Base-by-base conservation (phyloP, 768 basidiomycete species). In the Lactarius vividus region DNA sequence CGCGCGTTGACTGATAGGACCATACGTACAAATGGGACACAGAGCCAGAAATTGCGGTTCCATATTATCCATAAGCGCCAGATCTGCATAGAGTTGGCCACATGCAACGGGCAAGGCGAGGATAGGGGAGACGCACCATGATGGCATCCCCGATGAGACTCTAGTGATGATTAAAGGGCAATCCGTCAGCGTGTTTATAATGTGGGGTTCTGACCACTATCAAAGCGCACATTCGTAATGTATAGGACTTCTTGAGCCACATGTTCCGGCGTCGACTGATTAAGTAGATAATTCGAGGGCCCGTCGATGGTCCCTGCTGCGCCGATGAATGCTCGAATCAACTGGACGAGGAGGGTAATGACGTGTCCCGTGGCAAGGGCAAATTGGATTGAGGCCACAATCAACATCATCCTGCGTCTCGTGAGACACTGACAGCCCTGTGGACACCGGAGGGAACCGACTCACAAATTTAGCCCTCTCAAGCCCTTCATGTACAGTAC, bases 51-150 rank as follows among this genome's bases (percentile, higher is more conserved):
- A 20, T 64, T 67, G 13, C 66, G 66, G 33, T 23, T 2, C 66
- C 66, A 67, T 15, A 67, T 56, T 53, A 67, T n/a, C 65, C 63
- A 67, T 11, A 67, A 44, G 42, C 66, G 66, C 66, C 66, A 67
- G 20, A 67, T 67, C 66, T 67, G 28, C 13, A 15, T 13, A 29
- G 55, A 56, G 26, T 35, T 26, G 15, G 42, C 23, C 20, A 64
- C 23, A 16, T 23, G 35, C 9, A 9, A 23, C 23, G 3, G 3
- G 28, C 9, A 13, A 37, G 35, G 10, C 42, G 37, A 23, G 23
- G 33, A 4, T 13, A 8, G 15, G 18, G 20, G 35, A 3, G 28
- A 57, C 59, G 20, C 35, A 67, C 66, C 4, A 67, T 54, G 29
- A 67, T 66, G 4, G 53, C 63, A 44, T 67, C 66, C 2, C 66